phyloP scores from a whole-genome alignment of 768 basidiomycete genomes.

The Macrolepiota dolichaula region DNA sequence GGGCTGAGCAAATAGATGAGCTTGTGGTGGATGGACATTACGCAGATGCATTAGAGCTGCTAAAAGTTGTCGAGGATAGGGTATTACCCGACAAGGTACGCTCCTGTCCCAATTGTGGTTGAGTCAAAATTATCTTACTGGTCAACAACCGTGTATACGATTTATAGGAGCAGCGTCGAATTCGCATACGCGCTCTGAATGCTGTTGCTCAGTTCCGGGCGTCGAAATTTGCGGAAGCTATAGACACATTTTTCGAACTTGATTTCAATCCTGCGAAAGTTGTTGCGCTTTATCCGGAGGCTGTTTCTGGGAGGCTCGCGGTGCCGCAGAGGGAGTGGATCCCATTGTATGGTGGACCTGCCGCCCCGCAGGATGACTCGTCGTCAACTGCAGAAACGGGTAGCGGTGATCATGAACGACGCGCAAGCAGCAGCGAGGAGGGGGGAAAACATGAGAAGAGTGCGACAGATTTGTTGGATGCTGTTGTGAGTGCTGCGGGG shows the following conservation, averaged over 20 bases:
- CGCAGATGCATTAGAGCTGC: slow-evolving; percentile 73
- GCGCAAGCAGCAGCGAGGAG: slow-evolving; percentile 17
- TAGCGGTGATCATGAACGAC: not conserved
- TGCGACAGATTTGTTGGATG: slow-evolving; percentile 30
- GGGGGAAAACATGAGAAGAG: slow-evolving; percentile 18
- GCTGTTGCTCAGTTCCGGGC: slow-evolving; percentile 76
- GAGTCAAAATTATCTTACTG: not conserved
- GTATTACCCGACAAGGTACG: slow-evolving; percentile 62
- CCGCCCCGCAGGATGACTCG: slow-evolving; percentile 18
- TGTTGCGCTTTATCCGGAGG: slow-evolving; percentile 81
- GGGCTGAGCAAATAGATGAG: slow-evolving; percentile 84
- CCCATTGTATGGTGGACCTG: slow-evolving; percentile 77
- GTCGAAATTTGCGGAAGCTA: slow-evolving; percentile 70
- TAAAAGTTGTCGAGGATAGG: slow-evolving; percentile 64
- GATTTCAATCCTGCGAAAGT: slow-evolving; percentile 94
- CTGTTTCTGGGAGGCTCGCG: slow-evolving; percentile 74
- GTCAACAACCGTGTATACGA: slow-evolving; percentile 4
- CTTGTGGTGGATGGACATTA: slow-evolving; percentile 67
- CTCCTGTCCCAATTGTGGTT: not conserved
- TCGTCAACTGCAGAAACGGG: slow-evolving; percentile 12
- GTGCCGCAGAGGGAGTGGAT: slow-evolving; percentile 75
- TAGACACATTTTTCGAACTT: slow-evolving; percentile 83
- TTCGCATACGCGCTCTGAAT: slow-evolving; percentile 65
- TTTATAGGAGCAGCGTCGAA: slow-evolving; percentile 49
- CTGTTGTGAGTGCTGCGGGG: not conserved